Conservation (phyloP, 768 basidiomycete species). For the Mrakia gelida region DNA sequence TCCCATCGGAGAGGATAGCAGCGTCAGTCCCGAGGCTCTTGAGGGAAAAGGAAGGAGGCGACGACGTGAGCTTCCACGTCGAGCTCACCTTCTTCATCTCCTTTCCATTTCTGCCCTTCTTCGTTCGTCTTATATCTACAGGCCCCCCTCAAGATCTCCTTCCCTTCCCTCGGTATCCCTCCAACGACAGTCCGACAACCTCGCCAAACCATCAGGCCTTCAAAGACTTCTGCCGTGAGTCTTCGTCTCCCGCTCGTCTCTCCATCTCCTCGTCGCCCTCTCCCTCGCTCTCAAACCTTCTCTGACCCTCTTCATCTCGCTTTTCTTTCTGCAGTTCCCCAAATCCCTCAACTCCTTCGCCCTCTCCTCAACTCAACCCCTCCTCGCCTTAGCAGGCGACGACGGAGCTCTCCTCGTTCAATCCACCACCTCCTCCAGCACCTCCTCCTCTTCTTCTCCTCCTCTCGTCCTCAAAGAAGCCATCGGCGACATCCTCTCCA, state of each 20-base stretch:
- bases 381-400: constrained; percentile 17
- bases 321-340: neutral
- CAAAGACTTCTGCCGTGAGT: constrained; percentile 7
- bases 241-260: neutral
- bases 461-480: constrained; percentile 21
- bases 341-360: constrained; percentile 13
- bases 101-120: neutral
- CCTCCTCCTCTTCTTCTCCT: neutral
- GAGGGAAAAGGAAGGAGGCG: neutral
- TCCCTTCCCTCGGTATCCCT: constrained; percentile 8
- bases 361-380: constrained; percentile 15
- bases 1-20: constrained; percentile 20
- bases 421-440: neutral
- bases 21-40: neutral
- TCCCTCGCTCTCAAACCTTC: neutral
- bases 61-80: constrained; percentile 7
- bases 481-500: constrained; percentile 16
- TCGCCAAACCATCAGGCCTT: constrained; percentile 3
- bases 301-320: neutral
- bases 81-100: neutral
- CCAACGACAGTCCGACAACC: constrained; percentile 3
- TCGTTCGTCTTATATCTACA: neutral
- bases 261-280: neutral
- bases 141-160: constrained; percentile 20
- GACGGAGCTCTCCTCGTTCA: constrained; percentile 15